phyloP scores from a whole-genome alignment of 2,329 filamentous ascomycete species.

The Coniella vitis region DNA sequence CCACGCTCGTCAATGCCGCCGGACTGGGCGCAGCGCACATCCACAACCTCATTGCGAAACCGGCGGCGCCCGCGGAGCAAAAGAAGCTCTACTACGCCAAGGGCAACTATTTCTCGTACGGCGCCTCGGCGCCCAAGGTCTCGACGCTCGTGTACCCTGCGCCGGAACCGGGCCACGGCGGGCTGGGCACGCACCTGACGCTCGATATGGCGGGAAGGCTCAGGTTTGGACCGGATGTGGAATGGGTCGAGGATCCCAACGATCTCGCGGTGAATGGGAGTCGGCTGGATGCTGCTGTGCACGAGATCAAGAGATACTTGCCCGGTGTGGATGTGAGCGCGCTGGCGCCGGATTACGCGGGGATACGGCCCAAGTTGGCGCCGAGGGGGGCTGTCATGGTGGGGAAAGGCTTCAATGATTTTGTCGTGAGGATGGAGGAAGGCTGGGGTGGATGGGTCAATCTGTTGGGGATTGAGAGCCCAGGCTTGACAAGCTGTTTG shows the following conservation, averaged over 20 bases:
- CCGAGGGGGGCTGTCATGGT: constrained; percentile 48
- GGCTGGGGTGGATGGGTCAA: constrained; percentile 82
- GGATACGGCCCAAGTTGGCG: constrained; percentile 80
- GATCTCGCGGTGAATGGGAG: constrained; percentile 61
- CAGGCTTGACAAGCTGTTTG: constrained; percentile 78
- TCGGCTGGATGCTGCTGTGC: constrained; percentile 55
- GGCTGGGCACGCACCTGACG: constrained; percentile 88
- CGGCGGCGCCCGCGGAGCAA: constrained; percentile 41
- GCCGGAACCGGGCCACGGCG: constrained; percentile 71
- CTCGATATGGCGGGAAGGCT: constrained; percentile 79
- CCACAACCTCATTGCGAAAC: constrained; percentile 82
- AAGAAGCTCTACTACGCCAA: constrained; percentile 75
- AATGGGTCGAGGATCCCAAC: constrained; percentile 71
- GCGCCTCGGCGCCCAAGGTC: constrained; percentile 54
- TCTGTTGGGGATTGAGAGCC: constrained; percentile 86
- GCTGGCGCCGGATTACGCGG: constrained; percentile 78
- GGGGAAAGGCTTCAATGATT: constrained; percentile 71
- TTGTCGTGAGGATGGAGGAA: constrained; percentile 70
- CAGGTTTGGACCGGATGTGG: constrained; percentile 89
- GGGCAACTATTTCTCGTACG: constrained; percentile 90
- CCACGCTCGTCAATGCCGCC: constrained; percentile 77
- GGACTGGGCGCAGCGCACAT: constrained; percentile 71
- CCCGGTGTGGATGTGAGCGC: constrained; percentile 61
- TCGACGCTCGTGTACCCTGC: constrained; percentile 80
- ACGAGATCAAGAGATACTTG: constrained; percentile 72